Evolutionary conservation across 768 basidiomycete species (phyloP).

Genomic region (Hortiboletus flavorubellus): DNA sequence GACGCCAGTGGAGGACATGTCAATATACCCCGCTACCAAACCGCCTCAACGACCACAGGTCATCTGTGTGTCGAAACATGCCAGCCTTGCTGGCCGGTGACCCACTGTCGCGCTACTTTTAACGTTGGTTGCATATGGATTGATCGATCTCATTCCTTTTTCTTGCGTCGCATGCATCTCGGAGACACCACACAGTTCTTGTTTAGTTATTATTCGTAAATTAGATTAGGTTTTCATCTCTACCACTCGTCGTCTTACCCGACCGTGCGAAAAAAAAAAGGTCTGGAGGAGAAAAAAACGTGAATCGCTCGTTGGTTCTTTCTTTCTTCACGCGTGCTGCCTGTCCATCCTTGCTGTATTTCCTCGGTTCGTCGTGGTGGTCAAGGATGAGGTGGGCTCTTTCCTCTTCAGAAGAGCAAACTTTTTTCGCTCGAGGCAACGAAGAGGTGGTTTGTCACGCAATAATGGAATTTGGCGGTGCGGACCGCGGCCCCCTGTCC

Average conservation of each 20-base stretch:
- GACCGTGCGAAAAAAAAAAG: slow-evolving; percentile 16
- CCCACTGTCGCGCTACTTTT: neutral
- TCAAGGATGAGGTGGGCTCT: slow-evolving; percentile 16
- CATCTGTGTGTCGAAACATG: slow-evolving; percentile 27
- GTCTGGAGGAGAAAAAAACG: neutral
- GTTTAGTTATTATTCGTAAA: slow-evolving; percentile 31
- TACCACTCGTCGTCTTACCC: neutral
- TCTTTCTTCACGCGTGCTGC: slow-evolving; percentile 15
- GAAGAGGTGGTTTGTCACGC: slow-evolving; percentile 32
- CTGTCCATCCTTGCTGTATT: slow-evolving; percentile 13
- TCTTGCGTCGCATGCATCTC: neutral
- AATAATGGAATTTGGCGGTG: slow-evolving; percentile 14
- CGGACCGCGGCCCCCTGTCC: neutral
- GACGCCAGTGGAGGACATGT: slow-evolving; percentile 54
- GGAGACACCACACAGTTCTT: neutral
- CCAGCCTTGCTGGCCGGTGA: slow-evolving; percentile 33
- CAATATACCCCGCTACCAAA: slow-evolving; percentile 23
- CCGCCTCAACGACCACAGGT: slow-evolving; percentile 4
- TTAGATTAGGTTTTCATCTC: slow-evolving; percentile 13
- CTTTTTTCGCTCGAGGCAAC: slow-evolving; percentile 18
- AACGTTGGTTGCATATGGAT: neutral
- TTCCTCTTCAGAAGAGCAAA: slow-evolving; percentile 27
- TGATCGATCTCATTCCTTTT: slow-evolving; percentile 2
- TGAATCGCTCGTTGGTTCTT: neutral
- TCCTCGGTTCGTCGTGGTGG: slow-evolving; percentile 3